Conservation (phyloP, 345 rosid species). For the Pseudoturritis turrita region DNA sequence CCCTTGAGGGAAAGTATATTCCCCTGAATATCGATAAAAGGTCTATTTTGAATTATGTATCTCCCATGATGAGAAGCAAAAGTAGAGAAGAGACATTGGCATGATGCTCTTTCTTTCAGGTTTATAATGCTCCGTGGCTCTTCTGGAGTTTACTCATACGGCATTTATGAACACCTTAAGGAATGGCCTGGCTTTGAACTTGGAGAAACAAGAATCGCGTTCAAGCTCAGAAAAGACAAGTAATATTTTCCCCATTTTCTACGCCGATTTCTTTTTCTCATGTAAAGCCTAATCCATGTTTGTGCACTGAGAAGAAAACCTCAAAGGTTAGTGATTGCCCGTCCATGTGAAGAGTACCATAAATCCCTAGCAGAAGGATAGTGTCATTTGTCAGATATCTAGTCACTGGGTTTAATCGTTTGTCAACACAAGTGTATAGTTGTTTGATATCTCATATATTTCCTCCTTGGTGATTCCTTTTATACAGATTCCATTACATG, state of each 20-base stretch:
- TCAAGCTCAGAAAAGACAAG: constrained; percentile 98
- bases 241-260: constrained; percentile 20
- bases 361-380: neutral
- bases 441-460: constrained; percentile 16
- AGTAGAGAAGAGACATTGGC: constrained; percentile 1
- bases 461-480: neutral
- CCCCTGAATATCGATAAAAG: constrained; percentile 78
- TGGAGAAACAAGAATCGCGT: constrained; percentile 79
- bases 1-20: constrained; percentile 67
- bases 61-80: neutral
- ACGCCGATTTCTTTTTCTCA: neutral
- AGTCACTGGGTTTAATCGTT: neutral
- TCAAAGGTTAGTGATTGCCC: neutral
- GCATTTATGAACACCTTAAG: constrained; percentile 69
- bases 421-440: neutral
- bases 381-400: neutral
- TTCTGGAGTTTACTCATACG: constrained; percentile 87
- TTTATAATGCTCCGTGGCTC: constrained; percentile 86
- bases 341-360: neutral
- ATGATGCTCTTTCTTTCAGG: constrained; percentile 44
- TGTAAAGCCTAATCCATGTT: neutral
- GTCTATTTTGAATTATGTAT: constrained; percentile 31
- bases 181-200: constrained; percentile 94
- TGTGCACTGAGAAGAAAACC: neutral
- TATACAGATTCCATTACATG: constrained; percentile 82